These are phyloP conservation scores for Gossypium schwendimanii DNA, from an alignment of 441 rosid genomes.

Conservation along the genomic window DNA sequence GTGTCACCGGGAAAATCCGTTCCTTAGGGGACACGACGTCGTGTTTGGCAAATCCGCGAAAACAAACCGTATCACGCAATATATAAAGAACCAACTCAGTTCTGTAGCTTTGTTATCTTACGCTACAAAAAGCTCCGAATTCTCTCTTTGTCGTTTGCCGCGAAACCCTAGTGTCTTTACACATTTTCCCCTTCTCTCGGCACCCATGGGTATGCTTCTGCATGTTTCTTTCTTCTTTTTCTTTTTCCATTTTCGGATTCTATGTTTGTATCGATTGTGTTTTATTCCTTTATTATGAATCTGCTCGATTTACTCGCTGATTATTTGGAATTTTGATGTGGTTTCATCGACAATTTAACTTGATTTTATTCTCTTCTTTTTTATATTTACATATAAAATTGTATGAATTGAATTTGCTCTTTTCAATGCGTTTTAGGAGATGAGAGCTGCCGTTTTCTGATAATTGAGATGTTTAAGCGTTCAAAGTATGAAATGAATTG, in stretches of 20 bases:
- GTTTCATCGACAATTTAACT: background rate
- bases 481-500: background rate
- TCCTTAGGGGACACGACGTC: background rate
- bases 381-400: background rate
- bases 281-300: background rate
- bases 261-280: background rate
- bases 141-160: background rate
- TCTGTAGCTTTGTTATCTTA: background rate
- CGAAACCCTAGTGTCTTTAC: background rate
- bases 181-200: background rate
- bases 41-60: background rate
- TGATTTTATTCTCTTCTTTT: background rate
- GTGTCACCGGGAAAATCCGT: background rate
- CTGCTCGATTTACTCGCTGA: background rate
- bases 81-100: background rate
- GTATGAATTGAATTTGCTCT: background rate
- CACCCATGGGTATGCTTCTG: slow-evolving; percentile 7
- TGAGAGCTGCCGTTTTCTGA: background rate
- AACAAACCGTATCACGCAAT: background rate
- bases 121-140: background rate
- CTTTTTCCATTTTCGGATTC: background rate
- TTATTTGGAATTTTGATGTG: background rate
- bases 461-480: background rate
- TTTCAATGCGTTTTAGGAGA: background rate
- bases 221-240: background rate